Conservation (phyloP, 2,329 filamentous ascomycete genomes). For the Diaporthe sp. region DNA sequence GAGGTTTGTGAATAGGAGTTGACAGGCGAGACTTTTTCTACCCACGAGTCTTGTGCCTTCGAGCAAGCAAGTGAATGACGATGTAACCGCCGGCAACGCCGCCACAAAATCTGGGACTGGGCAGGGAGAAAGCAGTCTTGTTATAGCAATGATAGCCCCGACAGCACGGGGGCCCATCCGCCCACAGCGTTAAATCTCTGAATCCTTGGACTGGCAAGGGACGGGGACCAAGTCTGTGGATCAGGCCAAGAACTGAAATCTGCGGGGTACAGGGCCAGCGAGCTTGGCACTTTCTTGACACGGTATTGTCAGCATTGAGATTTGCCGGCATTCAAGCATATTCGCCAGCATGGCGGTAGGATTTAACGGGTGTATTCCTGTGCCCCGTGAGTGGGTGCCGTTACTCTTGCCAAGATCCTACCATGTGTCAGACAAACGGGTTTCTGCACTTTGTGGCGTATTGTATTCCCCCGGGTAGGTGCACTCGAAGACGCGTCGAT, state of each 20-base stretch:
- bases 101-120: background rate
- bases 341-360: background rate
- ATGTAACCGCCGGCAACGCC: background rate
- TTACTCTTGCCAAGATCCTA: background rate
- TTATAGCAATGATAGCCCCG: conserved; percentile 17
- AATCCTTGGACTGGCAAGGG: conserved; percentile 36
- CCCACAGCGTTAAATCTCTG: background rate
- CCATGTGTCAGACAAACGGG: conserved; percentile 4
- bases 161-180: conserved; percentile 10
- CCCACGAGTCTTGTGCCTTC: background rate
- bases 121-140: background rate
- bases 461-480: background rate
- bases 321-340: conserved; percentile 17
- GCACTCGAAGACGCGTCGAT: background rate
- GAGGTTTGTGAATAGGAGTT: background rate
- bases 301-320: conserved; percentile 5
- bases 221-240: conserved; percentile 24
- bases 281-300: conserved; percentile 18
- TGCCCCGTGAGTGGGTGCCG: conserved; percentile 5
- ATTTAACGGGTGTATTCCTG: background rate
- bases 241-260: conserved; percentile 26
- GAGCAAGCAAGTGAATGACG: background rate
- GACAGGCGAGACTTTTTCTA: background rate
- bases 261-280: conserved; percentile 28
- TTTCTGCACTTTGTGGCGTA: background rate